Evolutionary conservation across 306 rosid genomes (phyloP), one percentile per base, ranked within the genome.

Genomic region (Mucuna pruriens): DNA sequence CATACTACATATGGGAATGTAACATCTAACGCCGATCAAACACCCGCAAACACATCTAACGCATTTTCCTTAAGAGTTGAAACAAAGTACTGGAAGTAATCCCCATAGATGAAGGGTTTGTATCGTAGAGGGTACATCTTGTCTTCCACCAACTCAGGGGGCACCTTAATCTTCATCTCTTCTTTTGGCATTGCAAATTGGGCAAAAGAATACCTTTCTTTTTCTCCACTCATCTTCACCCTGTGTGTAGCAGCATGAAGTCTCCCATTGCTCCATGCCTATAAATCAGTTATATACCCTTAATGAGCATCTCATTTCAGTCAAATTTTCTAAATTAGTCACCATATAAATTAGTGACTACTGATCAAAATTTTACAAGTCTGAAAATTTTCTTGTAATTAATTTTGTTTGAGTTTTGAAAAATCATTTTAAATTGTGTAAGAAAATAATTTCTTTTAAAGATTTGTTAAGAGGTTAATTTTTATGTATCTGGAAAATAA

Each of bases 231-330:
- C 87, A 91, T 64, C 69, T 49, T 69, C 79, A 91, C 93, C 72
- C 86, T 84, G 26, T 91, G 95, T 16, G 72, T 71, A 26, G 48
- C 85, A 0, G 95, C 87, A 64, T 87, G 89, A 54, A 89, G 78
- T 45, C 89, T 89, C 34, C 89, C 90, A 61, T 89, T 89, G 84
- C 93, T 91, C 93, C 95, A 91, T 5, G 93, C 95, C 92, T 88
- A 67, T 6, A 10, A 67, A 67, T 26, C 2, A 48, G 1, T 58
- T 19, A 3, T 7, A 7, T 25, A 23, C 25, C 34, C 5, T 57
- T 22, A 23, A 66, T 33, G 36, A 36, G 3, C 48, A 20, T 74
- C 40, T 54, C 12, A 61, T 44, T 61, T 62, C 19, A 25, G 20
- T 40, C 2, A 44, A 36, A 36, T 3, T 36, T 36, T 36, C 40